A percentile compares a stretch with the other conserved stretches of the same genome.
These are phyloP conservation scores for Schizopora paradoxa DNA, from an alignment of 1,284 basidiomycete species.

Conservation along the genomic window DNA sequence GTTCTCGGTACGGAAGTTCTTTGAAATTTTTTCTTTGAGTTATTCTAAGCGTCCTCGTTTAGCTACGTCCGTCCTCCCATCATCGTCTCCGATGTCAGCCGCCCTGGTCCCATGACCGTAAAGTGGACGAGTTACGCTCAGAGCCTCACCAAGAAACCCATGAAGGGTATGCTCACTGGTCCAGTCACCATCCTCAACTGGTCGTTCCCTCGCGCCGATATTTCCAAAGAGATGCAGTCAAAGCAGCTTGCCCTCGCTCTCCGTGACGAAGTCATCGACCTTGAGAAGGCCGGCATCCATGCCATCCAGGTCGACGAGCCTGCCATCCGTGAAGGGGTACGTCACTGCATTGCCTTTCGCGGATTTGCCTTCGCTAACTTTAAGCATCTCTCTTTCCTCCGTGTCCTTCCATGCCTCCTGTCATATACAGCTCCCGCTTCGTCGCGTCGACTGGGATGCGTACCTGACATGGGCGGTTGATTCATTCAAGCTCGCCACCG, in stretches of 20 bases:
- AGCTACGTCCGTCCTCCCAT: conserved; percentile 99
- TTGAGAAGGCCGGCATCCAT: conserved; percentile 95
- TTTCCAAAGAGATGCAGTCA: conserved; percentile 94
- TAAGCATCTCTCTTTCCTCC: neutral
- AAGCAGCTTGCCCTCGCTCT: conserved; percentile 98
- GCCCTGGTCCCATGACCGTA: conserved; percentile 92
- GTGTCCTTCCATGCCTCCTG: neutral
- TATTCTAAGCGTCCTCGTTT: conserved; percentile 23
- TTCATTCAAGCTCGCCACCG: conserved; percentile 94
- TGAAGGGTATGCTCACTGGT: conserved; percentile 99
- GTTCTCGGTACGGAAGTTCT: conserved; percentile 54
- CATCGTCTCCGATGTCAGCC: conserved; percentile 97
- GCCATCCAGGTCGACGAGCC: conserved; percentile 99
- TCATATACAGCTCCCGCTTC: conserved; percentile 71
- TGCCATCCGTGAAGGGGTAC: conserved; percentile 96
- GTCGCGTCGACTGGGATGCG: conserved; percentile 88
- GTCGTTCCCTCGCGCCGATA: conserved; percentile 99
- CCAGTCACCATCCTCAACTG: conserved; percentile 98
- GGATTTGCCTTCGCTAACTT: too few species aligned
- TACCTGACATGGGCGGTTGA: conserved; percentile 98
- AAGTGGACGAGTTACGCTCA: conserved; percentile 97
- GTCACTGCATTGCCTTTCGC: conserved; percentile 27
- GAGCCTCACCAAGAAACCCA: conserved; percentile 88
- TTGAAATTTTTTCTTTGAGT: conserved; percentile 1
- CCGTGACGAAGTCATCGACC: conserved; percentile 97